Evolutionary conservation across 495 filamentous ascomycete genomes (phyloP).

Genomic region (Lophiotrema nucula): DNA sequence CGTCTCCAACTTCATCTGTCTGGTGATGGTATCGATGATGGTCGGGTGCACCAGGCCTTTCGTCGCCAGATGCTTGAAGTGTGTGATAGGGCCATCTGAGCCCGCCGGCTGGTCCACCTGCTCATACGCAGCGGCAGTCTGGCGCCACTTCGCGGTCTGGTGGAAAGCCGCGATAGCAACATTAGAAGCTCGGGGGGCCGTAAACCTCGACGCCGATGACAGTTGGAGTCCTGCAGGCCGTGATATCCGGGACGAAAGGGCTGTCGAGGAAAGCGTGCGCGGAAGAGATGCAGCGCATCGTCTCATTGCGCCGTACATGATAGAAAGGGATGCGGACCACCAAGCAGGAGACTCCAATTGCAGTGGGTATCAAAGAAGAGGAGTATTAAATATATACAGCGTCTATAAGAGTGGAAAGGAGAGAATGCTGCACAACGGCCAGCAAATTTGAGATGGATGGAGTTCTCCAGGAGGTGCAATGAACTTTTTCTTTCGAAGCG

Average conservation of each 20-base stretch:
- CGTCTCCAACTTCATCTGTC: conserved; percentile 69
- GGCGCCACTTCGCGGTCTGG: conserved; percentile 26
- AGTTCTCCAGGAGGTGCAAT: no score
- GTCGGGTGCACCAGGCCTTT: conserved; percentile 61
- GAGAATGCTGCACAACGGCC: no score
- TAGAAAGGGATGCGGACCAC: conserved; percentile 13
- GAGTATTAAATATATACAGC: background rate
- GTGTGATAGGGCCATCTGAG: conserved; percentile 48
- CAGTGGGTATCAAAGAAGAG: conserved; percentile 4
- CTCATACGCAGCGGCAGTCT: conserved; percentile 17
- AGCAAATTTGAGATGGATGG: no score
- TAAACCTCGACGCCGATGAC: conserved; percentile 6
- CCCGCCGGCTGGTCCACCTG: background rate
- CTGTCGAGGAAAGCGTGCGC: conserved; percentile 24
- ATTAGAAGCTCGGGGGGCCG: conserved; percentile 3
- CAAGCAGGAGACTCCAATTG: no score
- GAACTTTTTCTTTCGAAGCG: no score
- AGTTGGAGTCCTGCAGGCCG: conserved; percentile 5
- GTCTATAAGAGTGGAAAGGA: background rate
- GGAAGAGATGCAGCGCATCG: conserved; percentile 41
- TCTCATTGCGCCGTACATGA: conserved; percentile 37
- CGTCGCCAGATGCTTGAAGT: conserved; percentile 66
- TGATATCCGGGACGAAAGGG: conserved; percentile 10
- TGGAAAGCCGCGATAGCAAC: conserved; percentile 27
- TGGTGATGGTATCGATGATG: conserved; percentile 67